Base-by-base conservation (phyloP, 257 asterid species). In the Ajuga chamaepitys region DNA sequence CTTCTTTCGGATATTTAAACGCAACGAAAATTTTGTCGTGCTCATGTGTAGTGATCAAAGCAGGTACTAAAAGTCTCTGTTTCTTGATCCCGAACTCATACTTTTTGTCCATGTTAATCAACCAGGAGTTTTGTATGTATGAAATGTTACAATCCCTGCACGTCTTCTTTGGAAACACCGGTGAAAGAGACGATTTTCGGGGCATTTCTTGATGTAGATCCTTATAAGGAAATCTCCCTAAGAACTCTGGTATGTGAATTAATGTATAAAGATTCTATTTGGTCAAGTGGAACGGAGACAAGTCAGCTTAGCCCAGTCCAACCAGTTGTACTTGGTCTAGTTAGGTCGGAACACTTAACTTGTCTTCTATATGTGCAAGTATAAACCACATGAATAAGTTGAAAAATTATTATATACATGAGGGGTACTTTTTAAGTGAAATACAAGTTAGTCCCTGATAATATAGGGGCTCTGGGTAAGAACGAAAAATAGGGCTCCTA, bases 31-130 rank as follows among this genome's bases (percentile, higher is more conserved):
- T 37, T 61, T 50, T 50, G 77, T 75, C 14, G 85, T 77, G 61
- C 78, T 84, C 51, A 79, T 84, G 85, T 80, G 88, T 45, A 75
- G 76, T 63, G 88, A 84, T 56, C 91, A 79, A 66, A 77, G 80
- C 80, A 81, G 84, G 90, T 79, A 64, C 3, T 28, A 32, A 0
- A 47, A 24, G 7, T 12, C 35, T 3, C 12, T 32, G 7, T 56
- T 20, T 24, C 11, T 41, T 25, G 4, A 40, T 40, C 37, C 41
- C 10, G 2, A 6, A 0, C 5, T 28, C 5, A 2, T 2, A 2
- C 34, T 28, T 28, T 2, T 38, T 38, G 45, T 38, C 45, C n/a
- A 28, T 4, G 4, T 38, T 38, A 8, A 38, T 38, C n/a, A 38
- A 38, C 10, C 16, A 38, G 4, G 2, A 22, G 18, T 24, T 4